Base-by-base conservation (phyloP, 192 early-diverging fungal genomes). In the Helicostylum pulchrum region DNA sequence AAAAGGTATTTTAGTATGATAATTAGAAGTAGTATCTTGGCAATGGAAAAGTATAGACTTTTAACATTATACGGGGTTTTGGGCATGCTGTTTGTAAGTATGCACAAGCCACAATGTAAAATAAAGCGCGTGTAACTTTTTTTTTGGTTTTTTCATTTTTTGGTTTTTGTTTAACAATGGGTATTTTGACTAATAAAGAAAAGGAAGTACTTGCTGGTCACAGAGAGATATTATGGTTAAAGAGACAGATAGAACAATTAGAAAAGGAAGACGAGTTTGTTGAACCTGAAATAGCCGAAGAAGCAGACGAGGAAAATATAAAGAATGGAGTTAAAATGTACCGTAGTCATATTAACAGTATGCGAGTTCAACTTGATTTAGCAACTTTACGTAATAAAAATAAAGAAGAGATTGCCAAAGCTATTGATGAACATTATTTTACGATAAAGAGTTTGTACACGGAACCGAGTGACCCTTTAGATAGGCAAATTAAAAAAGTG, bases 181-280 rank as follows among this genome's bases (percentile, higher is more conserved):
- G 11, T 44, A 26, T 26, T 26, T 21, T 53, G 0, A 44, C 63
- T 1, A 32, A 20, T 30, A 61, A 61, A 30, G 63, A 65, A 46
- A 12, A 30, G 20, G 7, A 65, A 6, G 56, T 65, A 14, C 7
- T 65, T 9, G 43, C 32, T n/a, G 14, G 14, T 12, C 53, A 65
- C 19, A 1, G 31, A 31, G 63, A 65, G 17, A 65, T 65, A 21
- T 39, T 53, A 8, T 65, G 63, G 63, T 43, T 65, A 9, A 17
- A 65, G 19, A 34, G 39, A 47, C 63, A 65, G 42, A 55, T 65
- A 10, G 31, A 31, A 12, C 11, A 42, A 3, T 20, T 31, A 23
- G 62, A 52, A 11, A 36, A 15, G 2, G 50, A 34, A 59, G 8
- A 15, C 5, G 7, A 1, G 3, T 3, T 10, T 39, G 34, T 6